Evolutionary conservation across 331 rosid species (phyloP).

Genomic region (Malus hybrid): DNA sequence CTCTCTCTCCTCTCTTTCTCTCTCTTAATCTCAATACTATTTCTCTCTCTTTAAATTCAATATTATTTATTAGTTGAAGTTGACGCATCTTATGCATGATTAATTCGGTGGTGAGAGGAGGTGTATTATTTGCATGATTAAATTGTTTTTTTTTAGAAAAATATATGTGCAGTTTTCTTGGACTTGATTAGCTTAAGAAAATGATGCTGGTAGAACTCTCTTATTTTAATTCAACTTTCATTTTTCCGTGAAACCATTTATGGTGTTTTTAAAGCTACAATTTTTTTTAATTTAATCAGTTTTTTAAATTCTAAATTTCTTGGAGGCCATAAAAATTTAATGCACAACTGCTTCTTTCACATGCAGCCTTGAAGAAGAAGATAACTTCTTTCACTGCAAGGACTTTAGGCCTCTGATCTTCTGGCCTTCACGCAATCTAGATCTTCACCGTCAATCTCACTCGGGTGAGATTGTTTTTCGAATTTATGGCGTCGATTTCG

Average conservation of each 20-base stretch:
- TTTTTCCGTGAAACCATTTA: slow-evolving; percentile 12
- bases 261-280: slow-evolving; percentile 11
- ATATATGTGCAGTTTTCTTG: neutral
- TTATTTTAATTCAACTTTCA: neutral
- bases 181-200: slow-evolving; percentile 3
- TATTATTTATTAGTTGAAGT: slow-evolving; percentile 12
- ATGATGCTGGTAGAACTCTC: neutral
- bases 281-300: neutral
- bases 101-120: slow-evolving; percentile 12
- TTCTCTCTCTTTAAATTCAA: neutral
- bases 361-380: slow-evolving; percentile 33
- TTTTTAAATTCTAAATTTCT: neutral
- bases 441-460: neutral
- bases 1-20: neutral
- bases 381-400: slow-evolving; percentile 29
- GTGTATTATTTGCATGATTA: slow-evolving; percentile 3
- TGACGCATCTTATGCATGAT: slow-evolving; percentile 3
- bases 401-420: slow-evolving; percentile 8
- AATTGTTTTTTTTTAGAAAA: neutral
- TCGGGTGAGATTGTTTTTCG: neutral
- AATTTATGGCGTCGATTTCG: slow-evolving; percentile 63
- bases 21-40: no score
- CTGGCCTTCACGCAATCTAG: neutral
- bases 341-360: slow-evolving; percentile 42
- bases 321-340: slow-evolving; percentile 24